Conservation (phyloP, 2,329 filamentous ascomycete genomes). For the Fusarium tuaranense region DNA sequence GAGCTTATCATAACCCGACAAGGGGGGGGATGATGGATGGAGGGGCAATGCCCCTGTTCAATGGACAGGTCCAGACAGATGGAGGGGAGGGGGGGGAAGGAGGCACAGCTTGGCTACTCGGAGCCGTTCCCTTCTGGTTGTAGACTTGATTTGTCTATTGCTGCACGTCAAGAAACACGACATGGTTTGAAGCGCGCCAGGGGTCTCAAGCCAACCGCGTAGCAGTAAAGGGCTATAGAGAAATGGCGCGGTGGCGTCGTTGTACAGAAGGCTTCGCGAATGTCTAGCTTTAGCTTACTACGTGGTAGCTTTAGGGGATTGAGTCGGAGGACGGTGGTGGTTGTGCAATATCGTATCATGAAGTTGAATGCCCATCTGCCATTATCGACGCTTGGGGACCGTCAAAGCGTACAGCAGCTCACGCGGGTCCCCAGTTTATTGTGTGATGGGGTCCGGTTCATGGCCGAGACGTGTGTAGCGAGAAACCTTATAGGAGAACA, state of each 20-base stretch:
- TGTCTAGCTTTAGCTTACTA: neutral
- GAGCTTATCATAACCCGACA: neutral
- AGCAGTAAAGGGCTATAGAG: neutral
- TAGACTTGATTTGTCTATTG: neutral
- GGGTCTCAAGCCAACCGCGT: neutral
- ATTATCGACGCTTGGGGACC: neutral
- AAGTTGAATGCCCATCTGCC: constrained; percentile 3
- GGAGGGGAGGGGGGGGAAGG: constrained; percentile 6
- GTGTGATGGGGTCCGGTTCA: constrained; percentile 4
- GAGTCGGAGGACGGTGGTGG: neutral
- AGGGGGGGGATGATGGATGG: constrained; percentile 6
- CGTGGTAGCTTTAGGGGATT: neutral
- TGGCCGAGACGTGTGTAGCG: constrained; percentile 1
- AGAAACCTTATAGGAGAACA: neutral
- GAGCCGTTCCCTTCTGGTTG: constrained; percentile 4
- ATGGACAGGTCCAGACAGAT: constrained; percentile 18
- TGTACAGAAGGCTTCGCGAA: neutral
- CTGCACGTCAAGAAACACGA: constrained; percentile 22
- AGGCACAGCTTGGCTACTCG: constrained; percentile 21
- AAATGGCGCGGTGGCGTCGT: constrained; percentile 2
- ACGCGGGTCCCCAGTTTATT: neutral
- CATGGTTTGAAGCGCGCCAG: neutral
- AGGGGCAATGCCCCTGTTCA: constrained; percentile 7
- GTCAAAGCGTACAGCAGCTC: neutral
- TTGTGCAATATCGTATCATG: constrained; percentile 5